Evolutionary conservation across 2,329 filamentous ascomycete species (phyloP), one percentile per base, ranked within the genome.

Genomic region (Exophiala bonariae): DNA sequence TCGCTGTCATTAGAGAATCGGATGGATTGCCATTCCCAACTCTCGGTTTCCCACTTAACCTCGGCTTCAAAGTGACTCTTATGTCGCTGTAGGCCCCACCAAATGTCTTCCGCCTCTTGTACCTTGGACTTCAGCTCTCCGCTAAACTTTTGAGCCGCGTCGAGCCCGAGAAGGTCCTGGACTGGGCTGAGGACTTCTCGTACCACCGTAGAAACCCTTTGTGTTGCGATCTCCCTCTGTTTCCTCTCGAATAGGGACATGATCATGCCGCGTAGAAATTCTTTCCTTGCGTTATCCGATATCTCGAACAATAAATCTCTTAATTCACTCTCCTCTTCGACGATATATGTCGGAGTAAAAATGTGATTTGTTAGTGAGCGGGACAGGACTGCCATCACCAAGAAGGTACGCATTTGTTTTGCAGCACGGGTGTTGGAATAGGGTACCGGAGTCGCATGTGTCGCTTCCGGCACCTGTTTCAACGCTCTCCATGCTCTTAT

Each of bases 351-450:
- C n/a, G 32, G 32, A 34, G 32, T 34, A n/a, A 34, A 34, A 34
- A 34, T 34, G 32, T 34, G 32, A 14, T 34, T 14, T 34, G 32
- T 34, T 14, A 34, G n/a, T 34, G 32, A 34, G 32, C 32, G 32
- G 5, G 32, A 6, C 13, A 34, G n/a, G 32, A 34, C n/a, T n/a
- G 32, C 32, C 32, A 34, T 34, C n/a, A 34, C 32, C 32, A 34
- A 34, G 32, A 34, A 34, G 32, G 32, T 34, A 34, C 32, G 32
- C 32, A 34, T 34, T 34, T 34, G 32, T 14, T 34, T 34, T 34
- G 32, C 32, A 14, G 32, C 32, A 34, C n/a, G 32, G 32, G 32
- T 34, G n/a, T 34, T 34, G 17, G 32, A 34, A n/a, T 14, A 7
- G 6, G 32, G 32, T 34, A 34, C n/a, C n/a, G 32, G 32, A 34